phyloP scores from a whole-genome alignment of 805 yeast species.

The Myxozyma neglecta region DNA sequence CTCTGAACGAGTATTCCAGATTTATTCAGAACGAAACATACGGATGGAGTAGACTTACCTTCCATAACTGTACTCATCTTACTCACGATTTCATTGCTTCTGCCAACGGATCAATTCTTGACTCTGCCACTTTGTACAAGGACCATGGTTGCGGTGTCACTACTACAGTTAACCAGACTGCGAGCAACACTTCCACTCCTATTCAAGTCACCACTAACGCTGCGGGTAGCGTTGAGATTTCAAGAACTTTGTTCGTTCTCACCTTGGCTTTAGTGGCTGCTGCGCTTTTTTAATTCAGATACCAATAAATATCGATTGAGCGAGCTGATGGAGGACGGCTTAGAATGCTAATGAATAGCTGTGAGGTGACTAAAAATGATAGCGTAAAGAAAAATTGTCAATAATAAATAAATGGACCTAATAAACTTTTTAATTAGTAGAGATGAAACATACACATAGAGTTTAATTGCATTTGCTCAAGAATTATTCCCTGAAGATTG shows the following conservation, averaged over 20 bases:
- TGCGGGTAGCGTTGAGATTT: background rate
- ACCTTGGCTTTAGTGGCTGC: background rate
- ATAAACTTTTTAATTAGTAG: too few species aligned
- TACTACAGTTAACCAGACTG: background rate
- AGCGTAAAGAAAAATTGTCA: too few species aligned
- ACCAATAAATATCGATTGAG: too few species aligned
- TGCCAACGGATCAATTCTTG: conserved; percentile 35
- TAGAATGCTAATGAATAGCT: too few species aligned
- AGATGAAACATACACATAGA: too few species aligned
- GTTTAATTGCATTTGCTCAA: too few species aligned
- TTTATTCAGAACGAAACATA: conserved; percentile 26
- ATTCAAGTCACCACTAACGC: background rate
- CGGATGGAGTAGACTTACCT: conserved; percentile 38
- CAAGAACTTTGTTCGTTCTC: background rate
- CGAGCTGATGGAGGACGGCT: too few species aligned
- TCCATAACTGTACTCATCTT: conserved; percentile 39
- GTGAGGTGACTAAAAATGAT: too few species aligned
- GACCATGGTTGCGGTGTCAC: conserved; percentile 16
- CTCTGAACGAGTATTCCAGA: conserved; percentile 14
- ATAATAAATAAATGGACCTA: too few species aligned
- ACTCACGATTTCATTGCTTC: conserved; percentile 38
- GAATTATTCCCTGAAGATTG: too few species aligned
- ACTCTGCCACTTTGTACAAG: conserved; percentile 37
- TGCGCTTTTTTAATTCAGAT: background rate
- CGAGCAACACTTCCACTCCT: background rate